These are phyloP conservation scores for Farysia itapuensis DNA, from an alignment of 1,284 basidiomycete species.

Conservation along the genomic window DNA sequence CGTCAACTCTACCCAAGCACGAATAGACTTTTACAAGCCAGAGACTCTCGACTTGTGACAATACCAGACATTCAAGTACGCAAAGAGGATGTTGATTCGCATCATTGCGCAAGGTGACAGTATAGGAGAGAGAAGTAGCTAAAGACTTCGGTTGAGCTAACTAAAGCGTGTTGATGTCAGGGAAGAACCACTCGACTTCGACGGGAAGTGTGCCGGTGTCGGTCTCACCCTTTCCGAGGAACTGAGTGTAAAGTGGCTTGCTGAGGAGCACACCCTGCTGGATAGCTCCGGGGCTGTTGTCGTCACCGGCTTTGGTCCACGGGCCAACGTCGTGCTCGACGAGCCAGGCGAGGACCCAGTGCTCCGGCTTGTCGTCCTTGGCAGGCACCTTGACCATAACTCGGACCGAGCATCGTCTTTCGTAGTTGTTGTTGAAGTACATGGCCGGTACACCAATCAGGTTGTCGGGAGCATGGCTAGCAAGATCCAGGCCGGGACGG, in stretches of 20 bases:
- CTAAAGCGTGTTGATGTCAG: constrained; percentile 33
- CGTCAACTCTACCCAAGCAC: constrained; percentile 12
- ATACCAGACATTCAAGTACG: neutral
- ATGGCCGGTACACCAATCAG: constrained; percentile 15
- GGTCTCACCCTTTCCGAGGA: constrained; percentile 12
- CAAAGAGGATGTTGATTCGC: no score
- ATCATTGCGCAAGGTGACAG: no score
- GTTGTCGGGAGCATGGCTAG: constrained; percentile 5
- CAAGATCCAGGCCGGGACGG: constrained; percentile 4
- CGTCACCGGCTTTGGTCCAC: constrained; percentile 3
- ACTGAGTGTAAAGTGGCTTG: constrained; percentile 13
- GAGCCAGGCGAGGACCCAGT: constrained; percentile 24
- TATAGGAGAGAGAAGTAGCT: no score
- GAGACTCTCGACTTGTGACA: no score
- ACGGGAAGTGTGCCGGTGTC: neutral
- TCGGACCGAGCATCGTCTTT: constrained; percentile 32
- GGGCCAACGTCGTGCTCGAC: constrained; percentile 14
- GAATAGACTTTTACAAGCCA: constrained; percentile 1
- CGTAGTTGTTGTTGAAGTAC: constrained; percentile 35
- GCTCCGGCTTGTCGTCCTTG: constrained; percentile 13
- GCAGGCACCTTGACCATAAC: constrained; percentile 30
- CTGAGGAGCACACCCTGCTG: constrained; percentile 17
- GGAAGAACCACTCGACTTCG: constrained; percentile 31
- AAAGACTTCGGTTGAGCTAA: no score
- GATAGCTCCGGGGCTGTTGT: neutral